Percentiles rank a stretch among this genome's conserved stretches.
Evolutionary conservation across 345 rosid genomes (phyloP).

Genomic region (Sisymbrium irio): DNA sequence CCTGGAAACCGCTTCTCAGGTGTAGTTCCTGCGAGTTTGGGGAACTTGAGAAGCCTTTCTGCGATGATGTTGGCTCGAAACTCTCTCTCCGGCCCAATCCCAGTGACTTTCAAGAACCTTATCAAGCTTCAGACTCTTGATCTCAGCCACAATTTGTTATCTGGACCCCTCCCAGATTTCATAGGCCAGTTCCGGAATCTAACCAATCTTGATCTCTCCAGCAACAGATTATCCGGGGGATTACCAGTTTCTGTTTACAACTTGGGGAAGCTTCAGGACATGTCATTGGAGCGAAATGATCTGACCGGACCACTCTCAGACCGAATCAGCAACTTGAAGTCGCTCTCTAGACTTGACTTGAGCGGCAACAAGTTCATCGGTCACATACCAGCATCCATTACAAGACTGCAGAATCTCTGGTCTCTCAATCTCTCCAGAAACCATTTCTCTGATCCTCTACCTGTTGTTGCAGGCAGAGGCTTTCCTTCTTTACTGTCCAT

Average conservation of each 20-base stretch:
- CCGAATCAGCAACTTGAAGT: constrained; percentile 56
- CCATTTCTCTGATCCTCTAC: constrained; percentile 63
- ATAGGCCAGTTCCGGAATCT: constrained; percentile 49
- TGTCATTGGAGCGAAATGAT: constrained; percentile 64
- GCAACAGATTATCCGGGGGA: constrained; percentile 58
- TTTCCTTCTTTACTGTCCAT: constrained; percentile 70
- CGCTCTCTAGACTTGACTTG: constrained; percentile 66
- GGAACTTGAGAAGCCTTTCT: constrained; percentile 49
- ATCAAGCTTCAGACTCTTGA: constrained; percentile 61
- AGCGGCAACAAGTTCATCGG: constrained; percentile 63
- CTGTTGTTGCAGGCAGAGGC: constrained; percentile 45
- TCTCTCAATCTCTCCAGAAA: constrained; percentile 82
- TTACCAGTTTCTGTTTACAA: constrained; percentile 61
- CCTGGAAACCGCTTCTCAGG: constrained; percentile 68
- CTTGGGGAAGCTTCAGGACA: constrained; percentile 47
- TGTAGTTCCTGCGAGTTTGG: constrained; percentile 60
- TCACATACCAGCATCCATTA: constrained; percentile 63
- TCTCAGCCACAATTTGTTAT: constrained; percentile 65
- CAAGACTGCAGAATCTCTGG: constrained; percentile 73
- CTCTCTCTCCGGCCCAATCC: constrained; percentile 67
- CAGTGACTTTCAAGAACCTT: constrained; percentile 49
- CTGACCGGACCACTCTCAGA: constrained; percentile 65
- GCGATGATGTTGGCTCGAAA: constrained; percentile 54
- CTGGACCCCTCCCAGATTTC: constrained; percentile 65
- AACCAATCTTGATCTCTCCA: constrained; percentile 61